Base-by-base conservation (phyloP, 805 yeast species). In the Saccharomycopsis sp. region DNA sequence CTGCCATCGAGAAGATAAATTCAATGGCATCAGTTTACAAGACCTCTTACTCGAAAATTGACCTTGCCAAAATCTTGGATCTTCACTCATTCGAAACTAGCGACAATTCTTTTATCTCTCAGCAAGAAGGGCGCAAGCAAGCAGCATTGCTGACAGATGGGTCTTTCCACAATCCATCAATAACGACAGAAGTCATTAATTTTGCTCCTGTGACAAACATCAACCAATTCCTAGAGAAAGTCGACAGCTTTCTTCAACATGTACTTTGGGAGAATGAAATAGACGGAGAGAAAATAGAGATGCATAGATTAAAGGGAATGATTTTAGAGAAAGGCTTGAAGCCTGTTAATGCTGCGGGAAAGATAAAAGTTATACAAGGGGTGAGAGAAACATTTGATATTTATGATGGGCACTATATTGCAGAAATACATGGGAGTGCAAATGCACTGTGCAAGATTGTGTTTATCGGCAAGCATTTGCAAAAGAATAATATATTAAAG, bases 381-480 rank as follows among this genome's bases (percentile, higher is more conserved):
- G 98, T 92, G 0, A 68, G 97, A 45, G 92, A 87, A 41, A 86
- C 95, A 0, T 92, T 86, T 59, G 98, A 92, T 48, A 65, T 85
- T 2, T 67, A 79, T 3, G 76, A 72, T 10, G 64, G 65, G 1
- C 41, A 32, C 13, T 46, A 48, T 26, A 64, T 63, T 5, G 64
- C 63, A 2, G 36, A 27, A 10, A 38, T 46, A 13, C 48, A 46
- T 3, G 52, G 52, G 4, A 52, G 56, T 33, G 27, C 12, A 1
- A 64, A 67, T 4, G 68, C 62, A 0, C 55, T 64, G 2, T 75
- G 80, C 44, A 83, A 80, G 58, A 48, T 85, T 20, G 88, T 85
- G 1, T 62, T 85, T 9, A 85, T 85, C 30, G 95, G 95, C 1
- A 80, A 82, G 57, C 67, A 71, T 35, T 57, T 84, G 25, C 55